Evolutionary conservation across 768 basidiomycete species (phyloP), one percentile per base, ranked within the genome.

Genomic region (Cubamyces lactineus): DNA sequence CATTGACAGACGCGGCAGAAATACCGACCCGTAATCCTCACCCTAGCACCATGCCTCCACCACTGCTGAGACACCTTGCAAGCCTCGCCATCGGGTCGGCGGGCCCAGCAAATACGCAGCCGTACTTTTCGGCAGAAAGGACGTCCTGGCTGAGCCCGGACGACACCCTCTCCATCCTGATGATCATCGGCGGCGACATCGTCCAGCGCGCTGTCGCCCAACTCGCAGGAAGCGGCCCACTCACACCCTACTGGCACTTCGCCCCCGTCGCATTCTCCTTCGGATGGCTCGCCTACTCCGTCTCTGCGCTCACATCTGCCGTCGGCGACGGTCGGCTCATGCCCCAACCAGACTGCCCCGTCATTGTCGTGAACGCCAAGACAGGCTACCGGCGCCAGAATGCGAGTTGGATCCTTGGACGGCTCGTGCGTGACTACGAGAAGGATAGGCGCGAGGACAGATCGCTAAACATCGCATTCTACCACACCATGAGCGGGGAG

Each of bases 151-250:
- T 57, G 30, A 67, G 68, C 65, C 71, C 75, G 1, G 53, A 55
- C 52, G 71, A 72, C 53, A 69, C 70, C 38, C 67, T 73, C 26
- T 61, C 69, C 19, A 60, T 75, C 45, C 66, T 73, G 19, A 66
- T 68, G 58, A 64, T 75, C 53, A 73, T 76, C 62, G 74, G 75
- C 46, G 72, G 70, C 17, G 72, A 75, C 65, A 68, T 74, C 61
- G 69, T 74, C 51, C 73, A 72, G 50, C 47, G 62, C 50, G 70
- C 72, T 9, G 60, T 76, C 43, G 74, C 74, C 16, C 73, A 73
- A 51, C 66, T 75, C 51, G 62, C 67, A 17, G 68, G 69, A 3
- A 60, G 67, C 38, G 67, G 65, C 5, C 60, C 63, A 8, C 21
- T 11, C 48, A 49, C 23, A 3, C 48, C 3, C 19, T 28, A 49